Percentiles rank a stretch among this genome's conserved stretches.
These are phyloP conservation scores for Linnemannia schmuckeri DNA, from an alignment of 192 early-diverging fungal species.

Conservation along the genomic window DNA sequence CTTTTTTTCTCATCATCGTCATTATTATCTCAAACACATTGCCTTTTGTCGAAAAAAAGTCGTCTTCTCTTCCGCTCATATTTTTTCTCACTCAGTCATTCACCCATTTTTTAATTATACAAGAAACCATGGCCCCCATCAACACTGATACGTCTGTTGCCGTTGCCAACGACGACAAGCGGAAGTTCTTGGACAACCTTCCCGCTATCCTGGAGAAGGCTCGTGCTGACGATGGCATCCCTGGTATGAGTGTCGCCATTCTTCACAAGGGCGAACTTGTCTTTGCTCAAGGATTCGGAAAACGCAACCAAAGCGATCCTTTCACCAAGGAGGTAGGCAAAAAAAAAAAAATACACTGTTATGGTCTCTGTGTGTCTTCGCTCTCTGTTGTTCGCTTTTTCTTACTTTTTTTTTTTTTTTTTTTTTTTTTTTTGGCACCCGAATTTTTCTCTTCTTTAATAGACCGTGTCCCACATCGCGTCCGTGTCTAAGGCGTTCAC, in stretches of 20 bases:
- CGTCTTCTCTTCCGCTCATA: too few relatives aligned
- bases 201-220: not conserved
- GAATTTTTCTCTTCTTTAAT: not conserved
- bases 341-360: not conserved
- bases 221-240: not conserved
- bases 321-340: slow-evolving; percentile 14
- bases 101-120: too few relatives aligned
- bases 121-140: too few relatives aligned
- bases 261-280: slow-evolving; percentile 18
- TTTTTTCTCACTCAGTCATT: too few relatives aligned
- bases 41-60: too few relatives aligned
- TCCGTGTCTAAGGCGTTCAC: slow-evolving; percentile 43
- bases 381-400: not conserved
- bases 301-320: slow-evolving; percentile 14
- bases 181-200: not conserved
- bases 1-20: too few relatives aligned
- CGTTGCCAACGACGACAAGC: not conserved
- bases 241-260: slow-evolving; percentile 16
- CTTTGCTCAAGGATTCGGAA: slow-evolving; percentile 25
- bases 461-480: slow-evolving; percentile 32
- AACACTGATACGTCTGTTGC: too few relatives aligned
- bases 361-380: too few relatives aligned
- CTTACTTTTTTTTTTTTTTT: not conserved
- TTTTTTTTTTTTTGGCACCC: too few relatives aligned
- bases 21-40: too few relatives aligned